phyloP scores from a whole-genome alignment of 2,329 filamentous ascomycete species.

The Thermothelomyces thermophilus region DNA sequence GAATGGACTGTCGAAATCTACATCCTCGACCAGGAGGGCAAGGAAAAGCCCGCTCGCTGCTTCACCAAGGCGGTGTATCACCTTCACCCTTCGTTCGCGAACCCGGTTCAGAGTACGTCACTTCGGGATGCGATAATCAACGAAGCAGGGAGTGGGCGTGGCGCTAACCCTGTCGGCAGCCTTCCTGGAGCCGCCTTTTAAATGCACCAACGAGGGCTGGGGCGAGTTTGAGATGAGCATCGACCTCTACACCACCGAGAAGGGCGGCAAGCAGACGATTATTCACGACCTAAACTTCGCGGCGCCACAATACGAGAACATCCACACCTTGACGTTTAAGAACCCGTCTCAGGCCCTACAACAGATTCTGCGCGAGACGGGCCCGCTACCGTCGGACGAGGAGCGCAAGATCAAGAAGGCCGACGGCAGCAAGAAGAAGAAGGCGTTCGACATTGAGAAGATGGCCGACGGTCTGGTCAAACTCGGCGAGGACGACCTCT shows the following conservation, averaged over 20 bases:
- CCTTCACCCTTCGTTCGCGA: constrained; percentile 88
- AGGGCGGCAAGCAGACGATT: constrained; percentile 72
- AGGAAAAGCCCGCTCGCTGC: constrained; percentile 72
- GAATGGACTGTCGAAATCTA: constrained; percentile 84
- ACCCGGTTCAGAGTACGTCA: constrained; percentile 72
- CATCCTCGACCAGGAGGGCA: constrained; percentile 77
- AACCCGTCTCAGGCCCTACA: constrained; percentile 87
- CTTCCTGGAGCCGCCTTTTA: constrained; percentile 79
- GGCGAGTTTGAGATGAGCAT: constrained; percentile 97
- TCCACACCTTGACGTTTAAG: constrained; percentile 78
- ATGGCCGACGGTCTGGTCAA: constrained; percentile 85
- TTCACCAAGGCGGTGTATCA: constrained; percentile 93
- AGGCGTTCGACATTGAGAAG: constrained; percentile 86
- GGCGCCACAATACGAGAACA: constrained; percentile 71
- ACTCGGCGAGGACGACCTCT: constrained; percentile 83
- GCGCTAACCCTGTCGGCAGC: constrained; percentile 41
- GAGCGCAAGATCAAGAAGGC: constrained; percentile 58
- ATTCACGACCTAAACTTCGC: constrained; percentile 90
- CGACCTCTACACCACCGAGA: constrained; percentile 74
- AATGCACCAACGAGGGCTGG: constrained; percentile 91
- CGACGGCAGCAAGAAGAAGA: constrained; percentile 70
- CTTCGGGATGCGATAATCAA: background rate
- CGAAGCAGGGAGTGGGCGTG: background rate
- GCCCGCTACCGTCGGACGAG: constrained; percentile 72
- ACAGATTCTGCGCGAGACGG: constrained; percentile 72